Percentiles rank a stretch among this genome's conserved stretches.
These are phyloP conservation scores for Atractiella rhizophila DNA, from an alignment of 768 basidiomycete species.

Conservation along the genomic window DNA sequence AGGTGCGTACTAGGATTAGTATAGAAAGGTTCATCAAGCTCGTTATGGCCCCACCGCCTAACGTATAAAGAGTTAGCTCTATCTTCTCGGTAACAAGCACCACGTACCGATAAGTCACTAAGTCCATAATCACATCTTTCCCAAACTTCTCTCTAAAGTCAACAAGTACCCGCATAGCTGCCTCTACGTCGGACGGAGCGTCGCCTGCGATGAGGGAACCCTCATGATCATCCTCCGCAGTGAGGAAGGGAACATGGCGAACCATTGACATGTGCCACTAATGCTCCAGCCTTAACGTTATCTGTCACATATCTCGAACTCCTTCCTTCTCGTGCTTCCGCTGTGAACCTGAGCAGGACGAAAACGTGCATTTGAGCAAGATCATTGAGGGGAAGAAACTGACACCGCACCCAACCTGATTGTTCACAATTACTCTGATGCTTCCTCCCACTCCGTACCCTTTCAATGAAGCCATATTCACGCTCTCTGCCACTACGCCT, in stretches of 20 bases:
- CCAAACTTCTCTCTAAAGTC: constrained; percentile 63
- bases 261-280: no score
- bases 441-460: constrained; percentile 79
- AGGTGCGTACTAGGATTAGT: no score
- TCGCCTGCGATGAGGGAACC: constrained; percentile 85
- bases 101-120: no score
- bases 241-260: background rate
- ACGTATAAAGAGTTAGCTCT: no score
- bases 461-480: constrained; percentile 58
- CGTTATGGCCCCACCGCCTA: no score
- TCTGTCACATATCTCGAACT: constrained; percentile 41
- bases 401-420: constrained; percentile 41
- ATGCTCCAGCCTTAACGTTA: constrained; percentile 5
- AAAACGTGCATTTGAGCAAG: no score
- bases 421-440: constrained; percentile 66
- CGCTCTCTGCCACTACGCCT: constrained; percentile 68
- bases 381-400: no score
- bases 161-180: constrained; percentile 64
- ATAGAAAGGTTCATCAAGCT: no score
- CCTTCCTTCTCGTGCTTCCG: constrained; percentile 55
- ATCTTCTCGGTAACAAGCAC: no score
- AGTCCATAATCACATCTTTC: constrained; percentile 34
- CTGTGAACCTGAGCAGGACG: no score
- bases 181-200: constrained; percentile 63
- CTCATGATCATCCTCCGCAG: constrained; percentile 39